Conservation (phyloP, 176 grass and related monocot genomes). For the Metroxylon sagu region DNA sequence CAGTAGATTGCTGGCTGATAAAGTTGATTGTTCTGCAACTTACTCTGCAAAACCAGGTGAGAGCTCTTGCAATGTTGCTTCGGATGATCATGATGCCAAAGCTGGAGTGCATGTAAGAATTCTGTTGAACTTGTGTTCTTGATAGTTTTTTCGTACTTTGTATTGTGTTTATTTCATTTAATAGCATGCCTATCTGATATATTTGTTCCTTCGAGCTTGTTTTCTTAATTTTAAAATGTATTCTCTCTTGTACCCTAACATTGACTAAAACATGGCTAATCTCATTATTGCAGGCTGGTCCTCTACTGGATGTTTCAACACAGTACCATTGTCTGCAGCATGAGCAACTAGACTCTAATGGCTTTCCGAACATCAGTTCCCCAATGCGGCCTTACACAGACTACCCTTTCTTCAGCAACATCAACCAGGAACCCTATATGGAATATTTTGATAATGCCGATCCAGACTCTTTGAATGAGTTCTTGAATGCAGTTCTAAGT, state of each 20-base stretch:
- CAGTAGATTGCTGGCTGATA: conserved; percentile 2
- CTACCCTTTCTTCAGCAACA: conserved; percentile 30
- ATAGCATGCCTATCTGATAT: no score
- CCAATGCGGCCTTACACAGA: conserved; percentile 47
- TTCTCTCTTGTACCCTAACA: conserved; percentile 3
- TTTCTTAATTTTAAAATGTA: background rate
- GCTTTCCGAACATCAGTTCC: conserved; percentile 30
- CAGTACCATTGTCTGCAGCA: conserved; percentile 4
- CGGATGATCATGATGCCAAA: conserved; percentile 10
- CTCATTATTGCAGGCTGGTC: conserved; percentile 2
- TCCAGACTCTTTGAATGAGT: conserved; percentile 15
- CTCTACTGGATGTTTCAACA: conserved; percentile 22
- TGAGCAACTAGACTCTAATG: conserved; percentile 17
- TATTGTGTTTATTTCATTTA: background rate
- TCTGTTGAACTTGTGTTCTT: conserved; percentile 1
- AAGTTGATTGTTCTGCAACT: conserved; percentile 7
- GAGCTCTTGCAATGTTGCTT: background rate
- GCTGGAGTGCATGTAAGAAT: background rate
- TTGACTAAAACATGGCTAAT: background rate
- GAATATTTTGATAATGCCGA: conserved; percentile 6
- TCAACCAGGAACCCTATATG: conserved; percentile 18
- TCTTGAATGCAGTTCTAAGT: conserved; percentile 15
- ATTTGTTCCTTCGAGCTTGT: no score
- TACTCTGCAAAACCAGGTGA: background rate
- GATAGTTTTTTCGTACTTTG: background rate